These are phyloP conservation scores for Coprinellus aureogranulatus DNA, from an alignment of 768 basidiomycete genomes.

Conservation along the genomic window DNA sequence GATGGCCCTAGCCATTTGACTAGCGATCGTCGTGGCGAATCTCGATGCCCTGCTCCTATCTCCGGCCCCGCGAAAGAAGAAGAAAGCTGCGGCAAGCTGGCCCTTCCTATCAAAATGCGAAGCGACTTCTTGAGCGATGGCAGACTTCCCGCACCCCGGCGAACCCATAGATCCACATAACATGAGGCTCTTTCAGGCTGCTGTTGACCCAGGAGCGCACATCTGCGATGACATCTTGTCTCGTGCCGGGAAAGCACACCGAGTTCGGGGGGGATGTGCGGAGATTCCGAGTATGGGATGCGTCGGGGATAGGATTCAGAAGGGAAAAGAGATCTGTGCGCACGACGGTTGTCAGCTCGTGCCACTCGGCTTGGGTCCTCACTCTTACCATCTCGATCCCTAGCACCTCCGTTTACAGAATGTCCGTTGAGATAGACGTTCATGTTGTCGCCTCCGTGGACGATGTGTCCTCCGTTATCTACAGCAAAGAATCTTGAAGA, in stretches of 20 bases:
- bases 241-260: neutral
- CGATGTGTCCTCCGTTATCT: too few relatives aligned
- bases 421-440: too few relatives aligned
- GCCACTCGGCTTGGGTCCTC: too few relatives aligned
- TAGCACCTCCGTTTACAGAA: too few relatives aligned
- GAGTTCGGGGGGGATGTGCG: neutral
- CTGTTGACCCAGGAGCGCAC: neutral
- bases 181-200: neutral
- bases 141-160: conserved; percentile 20
- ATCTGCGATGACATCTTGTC: neutral
- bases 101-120: conserved; percentile 1
- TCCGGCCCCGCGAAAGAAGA: too few relatives aligned
- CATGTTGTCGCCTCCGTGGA: too few relatives aligned
- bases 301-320: neutral
- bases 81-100: conserved; percentile 9
- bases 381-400: too few relatives aligned
- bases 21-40: conserved; percentile 13
- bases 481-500: too few relatives aligned
- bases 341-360: too few relatives aligned
- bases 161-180: conserved; percentile 17
- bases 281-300: neutral
- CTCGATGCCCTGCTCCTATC: neutral
- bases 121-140: conserved; percentile 15
- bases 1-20: conserved; percentile 9
- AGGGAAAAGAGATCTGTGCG: neutral